Evolutionary conservation across 2,329 filamentous ascomycete species (phyloP).

Genomic region (Rutstroemia sp.): DNA sequence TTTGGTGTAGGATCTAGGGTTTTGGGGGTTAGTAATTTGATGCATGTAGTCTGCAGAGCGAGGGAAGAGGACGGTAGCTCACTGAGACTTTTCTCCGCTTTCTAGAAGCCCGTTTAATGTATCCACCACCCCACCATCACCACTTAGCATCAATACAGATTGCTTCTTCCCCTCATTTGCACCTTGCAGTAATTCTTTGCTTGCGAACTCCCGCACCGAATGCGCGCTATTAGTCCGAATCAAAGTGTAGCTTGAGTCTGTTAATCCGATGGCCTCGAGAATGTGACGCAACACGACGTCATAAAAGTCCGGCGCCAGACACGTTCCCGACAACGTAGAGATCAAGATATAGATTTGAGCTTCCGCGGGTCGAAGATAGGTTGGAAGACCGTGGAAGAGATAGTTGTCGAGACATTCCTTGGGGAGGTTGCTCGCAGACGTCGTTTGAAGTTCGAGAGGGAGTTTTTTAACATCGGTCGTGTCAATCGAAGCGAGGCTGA

Average conservation of each 20-base stretch:
- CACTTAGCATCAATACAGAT: constrained; percentile 72
- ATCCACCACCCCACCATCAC: constrained; percentile 82
- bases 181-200: constrained; percentile 37
- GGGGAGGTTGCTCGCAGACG: constrained; percentile 31
- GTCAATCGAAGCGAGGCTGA: constrained; percentile 28
- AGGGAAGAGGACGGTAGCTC: not conserved
- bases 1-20: constrained; percentile 18
- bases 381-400: constrained; percentile 33
- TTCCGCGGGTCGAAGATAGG: constrained; percentile 25
- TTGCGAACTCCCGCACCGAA: constrained; percentile 59
- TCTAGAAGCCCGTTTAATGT: constrained; percentile 60
- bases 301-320: constrained; percentile 50
- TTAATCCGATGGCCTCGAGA: constrained; percentile 39
- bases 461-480: constrained; percentile 17
- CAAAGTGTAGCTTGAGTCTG: constrained; percentile 38
- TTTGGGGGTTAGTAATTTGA: not conserved
- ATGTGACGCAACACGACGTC: constrained; percentile 47
- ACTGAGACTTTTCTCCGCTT: constrained; percentile 18
- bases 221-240: constrained; percentile 56
- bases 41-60: constrained; percentile 16
- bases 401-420: constrained; percentile 32
- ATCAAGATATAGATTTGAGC: constrained; percentile 53
- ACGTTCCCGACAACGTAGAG: constrained; percentile 58
- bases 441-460: constrained; percentile 26
- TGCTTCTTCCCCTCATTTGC: constrained; percentile 42